Base-by-base conservation (phyloP, 805 yeast species). In the Candida ficus region DNA sequence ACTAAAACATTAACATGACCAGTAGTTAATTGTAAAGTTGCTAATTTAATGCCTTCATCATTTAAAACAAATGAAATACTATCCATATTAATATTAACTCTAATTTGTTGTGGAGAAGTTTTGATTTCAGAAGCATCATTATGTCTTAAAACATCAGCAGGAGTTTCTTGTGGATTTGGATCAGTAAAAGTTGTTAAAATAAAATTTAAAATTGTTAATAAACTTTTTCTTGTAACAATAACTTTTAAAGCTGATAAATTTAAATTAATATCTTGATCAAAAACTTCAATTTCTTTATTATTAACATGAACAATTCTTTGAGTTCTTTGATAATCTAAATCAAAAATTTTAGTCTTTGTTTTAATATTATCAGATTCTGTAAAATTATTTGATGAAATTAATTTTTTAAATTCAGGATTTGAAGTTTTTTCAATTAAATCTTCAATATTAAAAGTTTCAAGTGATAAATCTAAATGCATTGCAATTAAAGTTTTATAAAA, bases 151-250 rank as follows among this genome's bases (percentile, higher is more conserved):
- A 69, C 78, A 63, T 82, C 90, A 0, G 89, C 82, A 1, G 87
- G 85, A 1, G 78, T 65, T 32, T 76, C 78, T 6, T 75, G 76
- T 1, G 83, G 80, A 46, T 77, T 73, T 0, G 95, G 95, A 60
- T 82, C 82, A 0, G 96, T 83, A 58, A 93, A 93, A 0, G 98
- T 93, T 33, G 88, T 84, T 53, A 90, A 66, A 2, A 84, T 69
- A 58, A 82, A 93, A 58, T 89, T 91, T 47, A 91, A 62, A 12
- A 93, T 64, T 1, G 95, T 83, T 45, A 93, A 67, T 13, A 85
- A 62, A 1, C 95, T 83, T 54, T 78, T 83, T 35, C 97, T 77
- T 0, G 95, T 78, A 7, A 90, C 62, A 3, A 85, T 82, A 28
- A 84, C 71, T 46, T 77, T 77, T 39, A 93, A 75, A 12, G 95